Base-by-base conservation (phyloP, 108 stramenopile species). In the Stephanodiscus triporus region DNA sequence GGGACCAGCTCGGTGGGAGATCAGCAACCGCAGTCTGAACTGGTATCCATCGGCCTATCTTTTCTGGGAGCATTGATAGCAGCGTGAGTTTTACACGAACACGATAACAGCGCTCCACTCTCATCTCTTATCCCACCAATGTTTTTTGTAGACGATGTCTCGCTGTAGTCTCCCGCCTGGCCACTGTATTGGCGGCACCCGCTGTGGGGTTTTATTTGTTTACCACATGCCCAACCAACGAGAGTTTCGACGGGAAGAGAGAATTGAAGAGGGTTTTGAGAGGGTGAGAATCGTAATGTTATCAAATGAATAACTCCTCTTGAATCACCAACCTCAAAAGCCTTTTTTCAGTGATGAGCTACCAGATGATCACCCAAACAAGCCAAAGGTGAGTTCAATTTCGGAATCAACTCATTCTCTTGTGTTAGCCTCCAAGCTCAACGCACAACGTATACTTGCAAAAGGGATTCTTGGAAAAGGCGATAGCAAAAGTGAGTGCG, bases 181-280 rank as follows among this genome's bases (percentile, higher is more conserved):
- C 77, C 5, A 54, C 77, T 26, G 77, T 60, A 11, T 36, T 78
- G 49, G 77, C 77, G 14, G 70, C 70, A 20, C 77, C 77, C 2
- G 0, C 51, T 6, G 49, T 66, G 42, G 70, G 66, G 2, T 67
- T 78, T 23, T 78, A 78, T 67, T 67, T 78, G 26, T 72, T 78
- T 70, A 63, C 22, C 56, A 76, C 77, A 3, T 78, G 77, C 59
- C 77, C 77, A 2, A 50, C 43, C 2, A 57, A 72, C 49, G 77
- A 68, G 1, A 67, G 61, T 32, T 78, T 78, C 50, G 77, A 78
- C 51, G 71, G 42, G 22, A 78, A 73, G 55, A 55, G 62, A 53
- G 77, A 78, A 65, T 34, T 78, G 64, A 78, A 78, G 65, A 29
- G 77, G 55, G 71, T 78, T 13, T 63, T 73, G 3, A 32, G 77